Evolutionary conservation across 495 filamentous ascomycete species (phyloP).

Genomic region (Aspergillus affinis): DNA sequence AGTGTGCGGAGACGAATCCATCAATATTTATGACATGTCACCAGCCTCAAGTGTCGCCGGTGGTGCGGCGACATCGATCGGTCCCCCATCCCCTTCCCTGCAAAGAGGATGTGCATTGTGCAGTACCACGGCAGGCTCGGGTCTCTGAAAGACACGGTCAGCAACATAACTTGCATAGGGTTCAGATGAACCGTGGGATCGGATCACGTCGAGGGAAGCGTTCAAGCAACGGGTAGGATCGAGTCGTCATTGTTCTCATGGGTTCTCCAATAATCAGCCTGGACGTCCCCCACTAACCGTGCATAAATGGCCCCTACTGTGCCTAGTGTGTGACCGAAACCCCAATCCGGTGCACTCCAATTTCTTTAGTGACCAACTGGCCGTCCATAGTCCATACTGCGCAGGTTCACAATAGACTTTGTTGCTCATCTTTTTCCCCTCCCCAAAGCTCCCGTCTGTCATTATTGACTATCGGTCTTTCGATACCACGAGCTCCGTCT

Average conservation of each 20-base stretch:
- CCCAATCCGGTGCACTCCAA: not conserved
- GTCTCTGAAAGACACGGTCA: not conserved
- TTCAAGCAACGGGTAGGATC: not conserved
- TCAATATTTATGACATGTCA: not conserved
- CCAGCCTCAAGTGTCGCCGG: not conserved
- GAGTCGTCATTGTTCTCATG: slow-evolving; percentile 1
- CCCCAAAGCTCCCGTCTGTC: no score
- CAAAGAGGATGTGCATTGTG: no score
- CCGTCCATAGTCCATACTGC: no score
- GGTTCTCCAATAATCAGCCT: slow-evolving; percentile 4
- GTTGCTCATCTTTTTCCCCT: not conserved
- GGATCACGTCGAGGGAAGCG: not conserved
- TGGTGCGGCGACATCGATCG: no score
- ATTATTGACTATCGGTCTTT: slow-evolving; percentile 1
- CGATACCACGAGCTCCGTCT: slow-evolving; percentile 2
- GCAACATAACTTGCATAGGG: not conserved
- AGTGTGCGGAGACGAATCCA: not conserved
- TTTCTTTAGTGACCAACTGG: not conserved
- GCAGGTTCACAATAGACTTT: no score
- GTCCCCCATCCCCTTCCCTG: no score
- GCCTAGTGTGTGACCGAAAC: slow-evolving; percentile 1
- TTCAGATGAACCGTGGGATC: slow-evolving; percentile 1
- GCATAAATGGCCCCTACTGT: slow-evolving; percentile 3
- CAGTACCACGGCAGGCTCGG: no score
- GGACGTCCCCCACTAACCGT: not conserved